Conservation (phyloP, 2,329 filamentous ascomycete genomes). For the Aspergillus ustus region DNA sequence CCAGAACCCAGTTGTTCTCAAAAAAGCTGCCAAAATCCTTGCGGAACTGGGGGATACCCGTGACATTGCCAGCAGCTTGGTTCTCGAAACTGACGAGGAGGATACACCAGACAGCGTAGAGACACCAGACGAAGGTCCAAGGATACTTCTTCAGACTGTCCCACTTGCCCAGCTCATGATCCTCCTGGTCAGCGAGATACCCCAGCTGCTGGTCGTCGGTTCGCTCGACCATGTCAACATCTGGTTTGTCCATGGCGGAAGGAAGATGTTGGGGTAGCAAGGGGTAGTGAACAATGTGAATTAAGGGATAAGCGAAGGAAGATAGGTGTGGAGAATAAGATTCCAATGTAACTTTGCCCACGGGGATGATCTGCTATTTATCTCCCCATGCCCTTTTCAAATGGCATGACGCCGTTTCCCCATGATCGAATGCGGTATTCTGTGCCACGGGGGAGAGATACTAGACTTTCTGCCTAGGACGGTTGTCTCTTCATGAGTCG, state of each 20-base stretch:
- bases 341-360: neutral
- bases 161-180: conserved; percentile 10
- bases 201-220: conserved; percentile 12
- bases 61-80: conserved; percentile 9
- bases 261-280: neutral
- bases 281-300: neutral
- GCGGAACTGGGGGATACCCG: conserved; percentile 14
- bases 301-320: neutral
- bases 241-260: conserved; percentile 9
- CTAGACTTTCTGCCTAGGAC: neutral
- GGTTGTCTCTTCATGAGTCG: neutral
- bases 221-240: conserved; percentile 12
- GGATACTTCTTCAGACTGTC: conserved; percentile 12
- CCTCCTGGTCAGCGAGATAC: conserved; percentile 13
- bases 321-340: neutral
- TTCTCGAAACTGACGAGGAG: conserved; percentile 16
- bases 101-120: conserved; percentile 15
- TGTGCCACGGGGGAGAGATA: neutral
- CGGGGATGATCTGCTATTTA: conserved; percentile 8
- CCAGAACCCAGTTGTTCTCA: conserved; percentile 8
- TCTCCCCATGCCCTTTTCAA: neutral
- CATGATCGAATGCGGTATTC: neutral
- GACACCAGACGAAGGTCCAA: conserved; percentile 11
- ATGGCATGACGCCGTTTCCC: neutral
- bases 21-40: conserved; percentile 13